Conservation (phyloP, 2,329 filamentous ascomycete species). For the Diaporthe nobilis region DNA sequence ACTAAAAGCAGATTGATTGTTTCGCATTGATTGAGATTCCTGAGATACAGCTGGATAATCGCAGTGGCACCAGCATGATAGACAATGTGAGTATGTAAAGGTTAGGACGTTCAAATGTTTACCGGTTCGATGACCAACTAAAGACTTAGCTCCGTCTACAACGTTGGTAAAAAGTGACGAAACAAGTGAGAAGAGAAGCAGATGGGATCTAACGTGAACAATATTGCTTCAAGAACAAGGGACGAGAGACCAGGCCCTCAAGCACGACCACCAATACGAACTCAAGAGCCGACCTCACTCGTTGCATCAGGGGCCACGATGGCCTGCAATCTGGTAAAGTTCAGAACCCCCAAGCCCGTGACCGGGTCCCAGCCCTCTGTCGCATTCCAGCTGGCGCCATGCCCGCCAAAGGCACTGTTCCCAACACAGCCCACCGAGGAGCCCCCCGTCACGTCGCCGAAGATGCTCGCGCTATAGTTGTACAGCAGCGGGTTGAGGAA, state of each 20-base stretch:
- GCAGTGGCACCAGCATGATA: background rate
- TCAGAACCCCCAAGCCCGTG: slow-evolving; percentile 50
- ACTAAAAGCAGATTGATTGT: too few species aligned
- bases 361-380: slow-evolving; percentile 52
- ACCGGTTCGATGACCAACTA: background rate
- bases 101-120: background rate
- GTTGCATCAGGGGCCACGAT: background rate
- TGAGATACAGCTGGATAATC: too few species aligned
- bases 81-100: too few species aligned
- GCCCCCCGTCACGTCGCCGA: slow-evolving; percentile 49
- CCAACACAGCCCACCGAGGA: slow-evolving; percentile 45
- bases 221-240: background rate
- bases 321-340: slow-evolving; percentile 40
- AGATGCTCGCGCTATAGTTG: slow-evolving; percentile 44
- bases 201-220: background rate
- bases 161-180: accelerated
- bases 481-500: slow-evolving; percentile 62
- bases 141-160: background rate
- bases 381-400: slow-evolving; percentile 44
- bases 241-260: background rate
- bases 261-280: background rate
- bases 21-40: too few species aligned
- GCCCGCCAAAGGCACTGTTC: background rate
- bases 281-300: background rate
- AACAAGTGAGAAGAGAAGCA: background rate